Evolutionary conservation across 345 rosid genomes (phyloP).

Genomic region (Populus deltoides): DNA sequence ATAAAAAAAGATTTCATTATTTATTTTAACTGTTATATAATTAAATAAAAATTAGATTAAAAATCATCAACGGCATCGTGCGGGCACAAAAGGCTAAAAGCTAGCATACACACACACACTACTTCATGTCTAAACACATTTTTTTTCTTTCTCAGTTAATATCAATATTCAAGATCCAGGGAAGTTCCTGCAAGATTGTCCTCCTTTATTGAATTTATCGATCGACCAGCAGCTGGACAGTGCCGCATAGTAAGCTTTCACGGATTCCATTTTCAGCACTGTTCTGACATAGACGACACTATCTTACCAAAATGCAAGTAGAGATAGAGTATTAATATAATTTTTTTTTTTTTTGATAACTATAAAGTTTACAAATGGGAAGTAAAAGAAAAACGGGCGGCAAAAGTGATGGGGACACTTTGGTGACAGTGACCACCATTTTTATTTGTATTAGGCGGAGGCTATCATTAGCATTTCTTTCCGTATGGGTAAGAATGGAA

Average conservation of each 20-base stretch:
- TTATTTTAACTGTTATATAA: too few species aligned
- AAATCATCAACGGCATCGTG: too few species aligned
- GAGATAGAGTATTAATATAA: neutral
- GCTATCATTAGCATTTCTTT: conserved; percentile 23
- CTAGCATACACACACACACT: too few species aligned
- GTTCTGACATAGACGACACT: neutral
- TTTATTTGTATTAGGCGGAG: conserved; percentile 21
- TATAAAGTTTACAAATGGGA: neutral
- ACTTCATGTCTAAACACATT: too few species aligned
- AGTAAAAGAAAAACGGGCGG: neutral
- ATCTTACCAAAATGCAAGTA: neutral
- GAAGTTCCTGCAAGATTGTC: too few species aligned
- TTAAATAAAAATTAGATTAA: too few species aligned
- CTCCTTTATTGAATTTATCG: neutral
- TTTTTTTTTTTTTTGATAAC: neutral
- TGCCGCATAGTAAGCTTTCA: neutral
- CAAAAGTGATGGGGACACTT: conserved; percentile 7
- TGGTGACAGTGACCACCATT: conserved; percentile 13
- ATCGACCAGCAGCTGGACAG: conserved; percentile 4
- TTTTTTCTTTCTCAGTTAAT: too few species aligned
- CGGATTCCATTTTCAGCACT: neutral
- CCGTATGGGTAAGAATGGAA: conserved; percentile 23
- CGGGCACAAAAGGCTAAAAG: too few species aligned
- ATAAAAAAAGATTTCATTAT: too few species aligned
- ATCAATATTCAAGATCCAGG: too few species aligned